Base-by-base conservation (phyloP, 2,329 filamentous ascomycete genomes). In the Verticillium tricorpus region DNA sequence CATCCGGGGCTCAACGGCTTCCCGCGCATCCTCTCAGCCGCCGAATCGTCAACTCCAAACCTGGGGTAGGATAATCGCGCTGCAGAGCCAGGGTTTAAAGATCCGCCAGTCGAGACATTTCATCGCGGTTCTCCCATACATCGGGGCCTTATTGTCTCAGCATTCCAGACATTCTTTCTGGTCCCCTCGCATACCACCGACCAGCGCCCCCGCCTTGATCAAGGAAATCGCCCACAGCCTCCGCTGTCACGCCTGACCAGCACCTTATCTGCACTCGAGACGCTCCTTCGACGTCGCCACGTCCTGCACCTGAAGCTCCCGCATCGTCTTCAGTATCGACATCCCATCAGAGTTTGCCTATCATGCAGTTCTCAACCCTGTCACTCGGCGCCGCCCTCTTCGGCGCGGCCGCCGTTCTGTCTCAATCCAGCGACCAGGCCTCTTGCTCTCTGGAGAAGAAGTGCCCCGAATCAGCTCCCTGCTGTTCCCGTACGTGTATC, bases 401-500 rank as follows among this genome's bases (percentile, higher is more conserved):
- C 58, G 73, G 76, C 61, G 76, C 75, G 7, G 71, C 75, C 3
- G 66, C 69, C 37, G 76, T 77, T 31, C 65, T 78, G 40, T 77
- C 76, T 50, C 69, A 60, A 67, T 22, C n/a, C 7, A 67, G 45
- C 31, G n/a, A 37, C 11, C 65, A 68, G 25, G 67, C 76, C 5
- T 68, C 68, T 57, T 89, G 86, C 71, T 76, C 77, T 12, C 70
- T 83, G 19, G 72, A 72, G 54, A 77, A 79, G 64, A 85, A 88
- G 66, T 97, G 93, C 73, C 91, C 92, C 9, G 74, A 88, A 70
- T 82, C 85, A 55, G 77, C 85, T n/a, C 91, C 89, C 34, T 93
- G 91, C 79, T 93, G 91, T 75, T 92, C 90, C 62, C 89, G 90
- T 93, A 81, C 19, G 32, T 40, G 31, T 54, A 62, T 60, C 60